Percentiles rank a stretch among this genome's conserved stretches.
phyloP scores from a whole-genome alignment of 2,329 filamentous ascomycete species.

The Graphium sp. region DNA sequence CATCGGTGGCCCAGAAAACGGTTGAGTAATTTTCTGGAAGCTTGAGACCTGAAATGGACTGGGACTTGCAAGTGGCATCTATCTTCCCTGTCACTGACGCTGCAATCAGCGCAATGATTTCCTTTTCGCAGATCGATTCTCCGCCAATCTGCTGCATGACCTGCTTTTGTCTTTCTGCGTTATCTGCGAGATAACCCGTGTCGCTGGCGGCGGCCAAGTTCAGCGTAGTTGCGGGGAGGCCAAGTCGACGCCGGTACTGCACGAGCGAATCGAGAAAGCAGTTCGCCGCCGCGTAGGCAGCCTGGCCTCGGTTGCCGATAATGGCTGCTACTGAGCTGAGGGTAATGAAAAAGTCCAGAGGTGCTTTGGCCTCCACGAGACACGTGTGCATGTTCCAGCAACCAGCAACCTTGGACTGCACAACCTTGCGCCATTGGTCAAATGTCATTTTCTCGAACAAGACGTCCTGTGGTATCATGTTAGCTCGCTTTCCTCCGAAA shows the following conservation, averaged over 20 bases:
- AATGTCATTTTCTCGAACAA: conserved; percentile 17
- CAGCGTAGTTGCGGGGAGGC: conserved; percentile 26
- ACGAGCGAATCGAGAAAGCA: conserved; percentile 31
- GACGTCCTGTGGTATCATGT: conserved; percentile 8
- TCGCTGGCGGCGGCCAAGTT: conserved; percentile 34
- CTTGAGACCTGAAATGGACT: conserved; percentile 6
- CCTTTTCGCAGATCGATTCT: conserved; percentile 30
- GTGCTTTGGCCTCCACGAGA: conserved; percentile 7
- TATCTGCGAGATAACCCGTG: conserved; percentile 31
- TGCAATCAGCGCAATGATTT: conserved; percentile 34
- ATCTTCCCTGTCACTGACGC: conserved; percentile 16
- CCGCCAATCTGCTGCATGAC: conserved; percentile 32
- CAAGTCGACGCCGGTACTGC: conserved; percentile 13
- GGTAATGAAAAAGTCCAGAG: conserved; percentile 19
- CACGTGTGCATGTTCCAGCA: conserved; percentile 21
- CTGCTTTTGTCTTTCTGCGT: conserved; percentile 21
- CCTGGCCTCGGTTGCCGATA: conserved; percentile 38
- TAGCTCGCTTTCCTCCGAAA: not conserved
- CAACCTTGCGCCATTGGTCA: conserved; percentile 14
- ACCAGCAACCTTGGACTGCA: conserved; percentile 18
- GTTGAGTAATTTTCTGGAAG: conserved; percentile 2
- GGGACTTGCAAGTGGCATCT: conserved; percentile 5
- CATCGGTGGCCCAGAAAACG: conserved; percentile 33
- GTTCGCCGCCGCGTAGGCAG: conserved; percentile 41
- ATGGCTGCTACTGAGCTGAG: conserved; percentile 18